Conservation (phyloP, 2,329 filamentous ascomycete genomes). For the Scedosporium boydii region DNA sequence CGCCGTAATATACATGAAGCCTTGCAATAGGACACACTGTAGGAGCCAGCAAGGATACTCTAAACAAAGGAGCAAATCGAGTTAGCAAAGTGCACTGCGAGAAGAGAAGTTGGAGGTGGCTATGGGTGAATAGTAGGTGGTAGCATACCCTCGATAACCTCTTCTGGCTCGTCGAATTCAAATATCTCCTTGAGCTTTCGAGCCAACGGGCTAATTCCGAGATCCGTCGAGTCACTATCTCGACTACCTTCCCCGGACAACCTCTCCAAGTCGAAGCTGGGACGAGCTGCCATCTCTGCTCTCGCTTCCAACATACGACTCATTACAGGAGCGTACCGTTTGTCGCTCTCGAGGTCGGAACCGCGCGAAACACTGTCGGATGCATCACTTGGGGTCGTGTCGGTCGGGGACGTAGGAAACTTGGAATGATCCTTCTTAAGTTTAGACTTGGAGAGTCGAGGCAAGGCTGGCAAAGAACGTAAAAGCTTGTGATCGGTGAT, state of each 20-base stretch:
- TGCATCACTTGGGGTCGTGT: constrained; percentile 4
- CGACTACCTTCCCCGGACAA: constrained; percentile 29
- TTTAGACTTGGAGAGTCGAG: constrained; percentile 31
- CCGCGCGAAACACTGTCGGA: constrained; percentile 8
- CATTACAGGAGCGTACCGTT: constrained; percentile 59
- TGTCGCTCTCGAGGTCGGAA: constrained; percentile 19
- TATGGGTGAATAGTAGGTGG: neutral
- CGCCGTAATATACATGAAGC: constrained; percentile 90
- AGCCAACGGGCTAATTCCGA: constrained; percentile 49
- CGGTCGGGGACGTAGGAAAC: constrained; percentile 12
- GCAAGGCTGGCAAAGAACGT: constrained; percentile 54
- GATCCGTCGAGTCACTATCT: constrained; percentile 19
- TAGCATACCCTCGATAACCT: constrained; percentile 63
- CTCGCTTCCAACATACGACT: constrained; percentile 68
- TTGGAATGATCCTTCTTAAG: constrained; percentile 19
- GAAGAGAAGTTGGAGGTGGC: neutral
- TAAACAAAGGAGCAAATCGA: constrained; percentile 18
- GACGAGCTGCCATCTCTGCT: constrained; percentile 50
- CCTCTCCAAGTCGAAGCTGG: constrained; percentile 46
- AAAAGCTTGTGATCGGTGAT: constrained; percentile 57
- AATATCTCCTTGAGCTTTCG: constrained; percentile 75
- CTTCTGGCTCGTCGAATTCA: constrained; percentile 69
- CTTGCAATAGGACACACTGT: constrained; percentile 84
- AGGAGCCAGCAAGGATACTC: constrained; percentile 93
- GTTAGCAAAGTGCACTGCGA: neutral